Evolutionary conservation across 2,329 filamentous ascomycete genomes (phyloP), one percentile per base, ranked within the genome.

Genomic region (Fusarium fracticaudum): DNA sequence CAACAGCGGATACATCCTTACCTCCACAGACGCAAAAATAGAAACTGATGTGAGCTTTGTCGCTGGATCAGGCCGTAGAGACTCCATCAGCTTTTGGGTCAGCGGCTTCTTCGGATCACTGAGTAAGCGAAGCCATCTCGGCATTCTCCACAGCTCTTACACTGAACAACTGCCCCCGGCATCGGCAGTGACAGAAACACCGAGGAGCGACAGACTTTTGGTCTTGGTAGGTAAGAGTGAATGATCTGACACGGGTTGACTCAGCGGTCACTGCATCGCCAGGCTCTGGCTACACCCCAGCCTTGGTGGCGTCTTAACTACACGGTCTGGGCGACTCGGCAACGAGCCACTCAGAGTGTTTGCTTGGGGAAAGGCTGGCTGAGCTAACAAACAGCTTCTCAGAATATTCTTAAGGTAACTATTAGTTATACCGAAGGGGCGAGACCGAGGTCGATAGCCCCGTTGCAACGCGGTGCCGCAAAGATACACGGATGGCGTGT

Each of bases 361-460:
- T 37, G 31, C 22, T 20, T 18, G 13, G 12, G 11, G 13, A 54
- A 24, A 54, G 41, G 44, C 38, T 69, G 33, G 20, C 43, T 29
- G 43, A 51, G 24, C 51, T 53, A 47, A 11, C 18, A 41, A 53
- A 35, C 40, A 47, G 14, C 9, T 61, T 57, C n/a, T 61, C 6
- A 18, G 31, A 43, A 57, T 31, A 15, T 51, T 38, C 57, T 24
- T 35, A 0, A 15, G 1, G 14, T 15, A 33, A 33, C 31, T 33
- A 35, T 35, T 35, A 35, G 14, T 13, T 26, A 50, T 18, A 37
- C 20, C 33, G 24, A 35, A 59, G 24, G 45, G 53, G 53, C 67
- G 47, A 70, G 60, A 65, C 60, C 47, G 40, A 62, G 51, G 37
- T 41, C 29, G 33, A 70, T 29, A 5, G 7, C 43, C 60, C 54